Percentiles rank a stretch among this genome's conserved stretches.
Evolutionary conservation across 2,329 filamentous ascomycete species (phyloP).

Genomic region (Decorospora gaudefroyi): DNA sequence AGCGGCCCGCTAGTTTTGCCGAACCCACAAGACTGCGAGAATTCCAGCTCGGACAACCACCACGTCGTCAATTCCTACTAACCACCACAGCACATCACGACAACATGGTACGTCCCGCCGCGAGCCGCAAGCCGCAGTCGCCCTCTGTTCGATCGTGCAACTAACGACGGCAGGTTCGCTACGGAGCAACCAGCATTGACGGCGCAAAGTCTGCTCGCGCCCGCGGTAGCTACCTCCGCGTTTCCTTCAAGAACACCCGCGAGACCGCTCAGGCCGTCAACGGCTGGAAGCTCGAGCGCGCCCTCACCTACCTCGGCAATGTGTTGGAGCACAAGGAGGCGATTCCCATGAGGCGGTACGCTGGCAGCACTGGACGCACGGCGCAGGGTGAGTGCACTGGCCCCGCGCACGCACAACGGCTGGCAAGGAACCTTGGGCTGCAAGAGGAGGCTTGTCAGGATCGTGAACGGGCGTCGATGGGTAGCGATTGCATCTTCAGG

Average conservation of each 20-base stretch:
- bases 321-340: constrained; percentile 97
- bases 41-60: constrained; percentile 28
- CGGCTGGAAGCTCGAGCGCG: constrained; percentile 96
- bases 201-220: constrained; percentile 78
- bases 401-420: constrained; percentile 7
- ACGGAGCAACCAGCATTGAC: constrained; percentile 46
- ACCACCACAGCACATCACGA: constrained; percentile 46
- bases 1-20: constrained; percentile 27
- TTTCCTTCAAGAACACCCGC: constrained; percentile 99
- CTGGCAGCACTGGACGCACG: constrained; percentile 90
- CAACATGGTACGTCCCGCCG: constrained; percentile 50
- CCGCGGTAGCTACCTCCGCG: constrained; percentile 97
- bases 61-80: constrained; percentile 34
- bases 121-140: constrained; percentile 8
- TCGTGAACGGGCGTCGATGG: constrained; percentile 1
- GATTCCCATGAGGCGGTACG: constrained; percentile 97
- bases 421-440: background rate
- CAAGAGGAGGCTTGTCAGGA: background rate
- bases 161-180: constrained; percentile 46
- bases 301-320: constrained; percentile 96
- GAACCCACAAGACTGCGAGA: constrained; percentile 34
- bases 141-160: constrained; percentile 23
- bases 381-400: constrained; percentile 95
- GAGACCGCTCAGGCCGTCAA: constrained; percentile 99
- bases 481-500: constrained; percentile 11